Conservation (phyloP, 305 asterid genomes). For the Fraxinus greggii region DNA sequence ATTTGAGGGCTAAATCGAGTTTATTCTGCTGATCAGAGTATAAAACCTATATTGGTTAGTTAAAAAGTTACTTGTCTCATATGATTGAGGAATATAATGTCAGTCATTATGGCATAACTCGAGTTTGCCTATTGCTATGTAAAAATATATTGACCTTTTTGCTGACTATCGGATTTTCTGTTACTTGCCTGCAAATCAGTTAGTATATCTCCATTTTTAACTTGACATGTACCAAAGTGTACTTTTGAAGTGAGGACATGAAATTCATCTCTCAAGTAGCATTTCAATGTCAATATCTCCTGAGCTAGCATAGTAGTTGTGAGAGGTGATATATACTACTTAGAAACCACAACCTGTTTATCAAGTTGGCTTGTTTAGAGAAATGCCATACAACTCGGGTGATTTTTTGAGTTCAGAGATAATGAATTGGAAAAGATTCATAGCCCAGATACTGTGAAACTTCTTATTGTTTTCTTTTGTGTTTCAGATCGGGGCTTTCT, state of each 20-base stretch:
- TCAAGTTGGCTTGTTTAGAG: neutral
- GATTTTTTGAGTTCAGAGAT: neutral
- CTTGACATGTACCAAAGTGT: neutral
- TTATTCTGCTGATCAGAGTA: neutral
- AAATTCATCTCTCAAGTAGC: slow-evolving; percentile 9
- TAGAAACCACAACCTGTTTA: neutral
- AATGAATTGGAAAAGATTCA: neutral
- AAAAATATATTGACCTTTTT: neutral
- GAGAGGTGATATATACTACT: neutral
- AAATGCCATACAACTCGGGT: neutral
- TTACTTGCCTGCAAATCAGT: slow-evolving; percentile 10
- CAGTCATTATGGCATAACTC: neutral
- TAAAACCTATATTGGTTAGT: neutral
- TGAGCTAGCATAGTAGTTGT: neutral
- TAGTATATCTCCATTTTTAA: slow-evolving; percentile 1
- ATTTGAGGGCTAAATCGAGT: neutral
- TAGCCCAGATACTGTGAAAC: neutral
- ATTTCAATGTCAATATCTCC: slow-evolving; percentile 15
- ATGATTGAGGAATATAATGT: neutral
- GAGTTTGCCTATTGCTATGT: neutral
- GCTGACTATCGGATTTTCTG: neutral
- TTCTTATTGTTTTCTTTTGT: neutral
- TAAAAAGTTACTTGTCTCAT: neutral
- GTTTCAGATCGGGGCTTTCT: neutral
- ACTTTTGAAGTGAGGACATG: slow-evolving; percentile 1